Evolutionary conservation across 371 early-diverging fungal genomes (phyloP).

Genomic region (Actinomucor elegans): DNA sequence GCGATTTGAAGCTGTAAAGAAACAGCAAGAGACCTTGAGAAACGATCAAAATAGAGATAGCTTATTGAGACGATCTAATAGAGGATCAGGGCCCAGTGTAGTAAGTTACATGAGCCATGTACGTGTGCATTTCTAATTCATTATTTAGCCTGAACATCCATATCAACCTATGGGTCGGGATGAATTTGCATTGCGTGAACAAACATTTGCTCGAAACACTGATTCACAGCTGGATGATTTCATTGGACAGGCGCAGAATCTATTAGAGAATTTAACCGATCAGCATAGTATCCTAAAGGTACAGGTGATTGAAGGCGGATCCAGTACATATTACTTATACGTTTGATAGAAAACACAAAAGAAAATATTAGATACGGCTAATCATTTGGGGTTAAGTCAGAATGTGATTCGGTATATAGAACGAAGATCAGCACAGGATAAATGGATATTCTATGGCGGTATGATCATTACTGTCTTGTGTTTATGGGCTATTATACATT

Average conservation of each 20-base stretch:
- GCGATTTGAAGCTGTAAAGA: conserved; percentile 58
- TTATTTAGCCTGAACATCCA: conserved; percentile 47
- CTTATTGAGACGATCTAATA: conserved; percentile 44
- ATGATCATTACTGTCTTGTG: conserved; percentile 57
- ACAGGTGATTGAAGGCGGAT: background rate
- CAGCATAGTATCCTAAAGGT: conserved; percentile 82
- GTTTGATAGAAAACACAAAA: conserved; percentile 67
- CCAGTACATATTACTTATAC: background rate
- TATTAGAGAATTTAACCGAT: conserved; percentile 73
- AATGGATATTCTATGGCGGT: conserved; percentile 81
- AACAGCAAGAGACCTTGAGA: conserved; percentile 47
- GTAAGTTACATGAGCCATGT: conserved; percentile 13
- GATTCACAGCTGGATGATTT: conserved; percentile 72
- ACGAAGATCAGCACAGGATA: conserved; percentile 75
- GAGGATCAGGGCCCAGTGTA: conserved; percentile 1
- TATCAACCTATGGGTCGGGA: conserved; percentile 42
- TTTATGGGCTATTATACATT: conserved; percentile 65
- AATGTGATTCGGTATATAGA: conserved; percentile 84
- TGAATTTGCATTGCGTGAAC: conserved; percentile 44
- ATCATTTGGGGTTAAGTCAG: conserved; percentile 79
- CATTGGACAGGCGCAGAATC: conserved; percentile 67
- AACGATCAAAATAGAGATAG: conserved; percentile 49
- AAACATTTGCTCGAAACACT: conserved; percentile 54
- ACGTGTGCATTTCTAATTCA: too few species aligned
- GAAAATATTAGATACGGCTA: conserved; percentile 76